Percentiles rank a stretch among this genome's conserved stretches.
phyloP scores from a whole-genome alignment of 2,329 filamentous ascomycete species.

The Phyllosticta citriasiana region DNA sequence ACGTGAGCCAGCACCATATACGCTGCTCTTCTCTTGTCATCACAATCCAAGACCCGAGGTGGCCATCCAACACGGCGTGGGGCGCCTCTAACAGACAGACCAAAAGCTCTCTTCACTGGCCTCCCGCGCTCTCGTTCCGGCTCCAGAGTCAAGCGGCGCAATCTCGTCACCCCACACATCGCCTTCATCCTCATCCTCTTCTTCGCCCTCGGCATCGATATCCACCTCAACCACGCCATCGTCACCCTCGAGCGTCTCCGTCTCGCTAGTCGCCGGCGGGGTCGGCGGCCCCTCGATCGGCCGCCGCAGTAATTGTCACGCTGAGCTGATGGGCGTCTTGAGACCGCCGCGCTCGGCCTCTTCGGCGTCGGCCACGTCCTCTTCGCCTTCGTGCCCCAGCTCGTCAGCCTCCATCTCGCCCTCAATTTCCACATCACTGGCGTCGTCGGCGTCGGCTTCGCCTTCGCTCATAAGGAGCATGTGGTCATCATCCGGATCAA shows the following conservation, averaged over 20 bases:
- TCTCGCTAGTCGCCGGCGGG: neutral
- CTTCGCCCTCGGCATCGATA: neutral
- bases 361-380: neutral
- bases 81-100: neutral
- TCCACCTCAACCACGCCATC: neutral
- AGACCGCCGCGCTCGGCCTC: slow-evolving; percentile 1
- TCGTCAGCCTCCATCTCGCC: neutral
- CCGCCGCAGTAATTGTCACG: neutral
- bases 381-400: slow-evolving; percentile 1
- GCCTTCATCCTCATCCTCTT: neutral
- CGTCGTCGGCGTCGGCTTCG: neutral
- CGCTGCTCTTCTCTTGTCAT: neutral
- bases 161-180: neutral
- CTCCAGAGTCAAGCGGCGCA: neutral
- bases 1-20: neutral
- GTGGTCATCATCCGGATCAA: neutral
- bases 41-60: neutral
- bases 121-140: neutral
- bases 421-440: neutral
- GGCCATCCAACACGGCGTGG: too few relatives aligned
- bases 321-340: slow-evolving; percentile 4
- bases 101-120: neutral
- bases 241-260: neutral
- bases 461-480: neutral
- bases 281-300: neutral